phyloP scores from a whole-genome alignment of 371 early-diverging fungal genomes.

The Funneliformis caledonium region DNA sequence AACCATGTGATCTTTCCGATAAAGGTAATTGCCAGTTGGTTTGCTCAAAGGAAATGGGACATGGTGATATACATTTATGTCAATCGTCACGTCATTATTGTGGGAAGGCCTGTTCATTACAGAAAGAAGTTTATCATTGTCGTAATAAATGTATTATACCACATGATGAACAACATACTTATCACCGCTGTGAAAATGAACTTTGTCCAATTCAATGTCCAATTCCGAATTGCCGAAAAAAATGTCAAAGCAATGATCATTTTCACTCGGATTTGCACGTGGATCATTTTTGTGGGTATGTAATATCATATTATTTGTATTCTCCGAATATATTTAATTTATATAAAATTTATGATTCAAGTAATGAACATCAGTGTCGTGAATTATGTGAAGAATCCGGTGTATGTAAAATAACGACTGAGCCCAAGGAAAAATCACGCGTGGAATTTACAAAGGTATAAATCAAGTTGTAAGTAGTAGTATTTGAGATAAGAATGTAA shows the following conservation, averaged over 20 bases:
- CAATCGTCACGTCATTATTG: constrained; percentile 41
- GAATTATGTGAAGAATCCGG: constrained; percentile 33
- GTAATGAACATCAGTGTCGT: constrained; percentile 37
- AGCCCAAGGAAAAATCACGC: constrained; percentile 1
- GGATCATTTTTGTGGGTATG: constrained; percentile 37
- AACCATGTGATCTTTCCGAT: neutral
- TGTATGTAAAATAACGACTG: constrained; percentile 3
- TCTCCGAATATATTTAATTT: no score
- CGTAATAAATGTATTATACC: constrained; percentile 23
- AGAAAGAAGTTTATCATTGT: constrained; percentile 18
- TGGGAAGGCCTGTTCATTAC: constrained; percentile 43
- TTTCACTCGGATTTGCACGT: constrained; percentile 38
- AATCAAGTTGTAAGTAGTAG: no score
- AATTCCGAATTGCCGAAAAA: neutral
- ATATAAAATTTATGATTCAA: neutral
- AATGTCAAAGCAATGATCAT: constrained; percentile 39
- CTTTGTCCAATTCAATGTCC: constrained; percentile 35
- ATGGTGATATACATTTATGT: constrained; percentile 41
- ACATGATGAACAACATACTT: constrained; percentile 9
- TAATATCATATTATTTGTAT: neutral
- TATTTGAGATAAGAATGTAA: no score
- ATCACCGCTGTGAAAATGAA: constrained; percentile 29
- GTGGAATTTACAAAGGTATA: neutral
- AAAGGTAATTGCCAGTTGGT: constrained; percentile 12
- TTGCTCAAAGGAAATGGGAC: constrained; percentile 33